Percentiles rank a stretch among this genome's conserved stretches.
phyloP scores from a whole-genome alignment of 129 eudicot species.

The Chrysanthemum makinoi region DNA sequence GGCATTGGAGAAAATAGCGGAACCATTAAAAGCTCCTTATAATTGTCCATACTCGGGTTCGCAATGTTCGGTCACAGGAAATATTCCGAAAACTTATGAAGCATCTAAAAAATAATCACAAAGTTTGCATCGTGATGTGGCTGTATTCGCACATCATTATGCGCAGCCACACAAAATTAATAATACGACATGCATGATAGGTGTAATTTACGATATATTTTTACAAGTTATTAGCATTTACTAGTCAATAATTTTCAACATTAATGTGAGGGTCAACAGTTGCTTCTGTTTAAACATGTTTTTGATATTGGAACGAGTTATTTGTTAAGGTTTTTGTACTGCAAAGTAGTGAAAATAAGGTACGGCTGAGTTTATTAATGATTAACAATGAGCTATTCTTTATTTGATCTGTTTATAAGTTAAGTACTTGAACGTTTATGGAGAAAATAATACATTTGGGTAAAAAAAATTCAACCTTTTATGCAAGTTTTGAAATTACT shows the following conservation, averaged over 20 bases:
- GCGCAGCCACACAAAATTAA: neutral
- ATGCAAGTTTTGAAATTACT: too few relatives aligned
- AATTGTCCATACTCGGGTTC: slow-evolving; percentile 3
- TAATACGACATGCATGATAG: neutral
- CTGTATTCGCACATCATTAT: neutral
- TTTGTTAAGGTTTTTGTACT: too few relatives aligned
- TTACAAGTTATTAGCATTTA: neutral
- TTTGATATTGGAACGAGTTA: too few relatives aligned
- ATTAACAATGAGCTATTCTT: too few relatives aligned
- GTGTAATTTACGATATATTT: neutral
- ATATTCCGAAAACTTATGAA: neutral
- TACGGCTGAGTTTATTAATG: too few relatives aligned
- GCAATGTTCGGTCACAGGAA: neutral
- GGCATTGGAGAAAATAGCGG: neutral
- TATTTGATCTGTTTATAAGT: too few relatives aligned
- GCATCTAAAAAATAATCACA: neutral
- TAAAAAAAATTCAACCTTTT: too few relatives aligned
- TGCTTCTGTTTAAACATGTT: too few relatives aligned
- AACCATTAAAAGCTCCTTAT: slow-evolving; percentile 4
- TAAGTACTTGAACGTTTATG: too few relatives aligned
- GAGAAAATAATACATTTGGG: too few relatives aligned
- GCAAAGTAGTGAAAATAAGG: too few relatives aligned
- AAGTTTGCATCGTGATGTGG: neutral
- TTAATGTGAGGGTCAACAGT: too few relatives aligned
- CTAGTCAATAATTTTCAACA: neutral